Conservation (phyloP, 805 yeast genomes). For the Isabelozyma pseudorhagii region DNA sequence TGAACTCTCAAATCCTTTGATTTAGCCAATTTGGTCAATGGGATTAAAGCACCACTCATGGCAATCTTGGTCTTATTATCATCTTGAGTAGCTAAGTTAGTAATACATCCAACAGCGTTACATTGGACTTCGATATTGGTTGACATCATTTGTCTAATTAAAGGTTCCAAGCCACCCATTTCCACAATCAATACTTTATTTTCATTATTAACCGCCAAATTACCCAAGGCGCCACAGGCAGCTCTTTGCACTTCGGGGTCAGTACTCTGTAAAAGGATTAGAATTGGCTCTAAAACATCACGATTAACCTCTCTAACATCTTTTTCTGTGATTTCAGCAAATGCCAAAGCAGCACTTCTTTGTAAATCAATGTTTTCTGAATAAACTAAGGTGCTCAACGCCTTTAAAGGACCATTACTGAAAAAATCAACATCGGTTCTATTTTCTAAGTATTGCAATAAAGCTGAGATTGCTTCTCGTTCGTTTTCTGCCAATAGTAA, state of each 20-base stretch:
- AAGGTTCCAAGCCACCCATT: conserved; percentile 96
- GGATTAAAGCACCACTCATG: conserved; percentile 90
- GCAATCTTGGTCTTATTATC: conserved; percentile 96
- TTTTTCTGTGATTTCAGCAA: conserved; percentile 97
- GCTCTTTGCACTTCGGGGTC: conserved; percentile 97
- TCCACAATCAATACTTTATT: conserved; percentile 92
- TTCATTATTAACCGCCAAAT: conserved; percentile 93
- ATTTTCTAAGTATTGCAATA: conserved; percentile 85
- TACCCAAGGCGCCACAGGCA: conserved; percentile 98
- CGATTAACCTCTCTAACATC: conserved; percentile 87
- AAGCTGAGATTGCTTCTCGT: conserved; percentile 90
- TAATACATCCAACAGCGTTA: conserved; percentile 98
- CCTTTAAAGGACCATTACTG: conserved; percentile 79
- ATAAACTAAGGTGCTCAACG: conserved; percentile 87
- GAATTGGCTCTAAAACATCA: conserved; percentile 90
- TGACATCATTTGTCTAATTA: conserved; percentile 96
- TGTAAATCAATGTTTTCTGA: conserved; percentile 94
- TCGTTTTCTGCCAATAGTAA: conserved; percentile 86
- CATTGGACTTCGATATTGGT: conserved; percentile 97
- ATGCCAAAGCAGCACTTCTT: conserved; percentile 95
- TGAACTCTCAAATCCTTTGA: conserved; percentile 94
- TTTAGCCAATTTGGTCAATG: conserved; percentile 90
- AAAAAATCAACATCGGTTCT: conserved; percentile 86
- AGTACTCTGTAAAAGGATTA: conserved; percentile 77
- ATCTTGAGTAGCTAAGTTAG: conserved; percentile 96